A percentile compares a stretch with the other conserved stretches of the same genome.
Evolutionary conservation across 139 green algal species (phyloP).

Genomic region (Edaphochlamys debaryana): DNA sequence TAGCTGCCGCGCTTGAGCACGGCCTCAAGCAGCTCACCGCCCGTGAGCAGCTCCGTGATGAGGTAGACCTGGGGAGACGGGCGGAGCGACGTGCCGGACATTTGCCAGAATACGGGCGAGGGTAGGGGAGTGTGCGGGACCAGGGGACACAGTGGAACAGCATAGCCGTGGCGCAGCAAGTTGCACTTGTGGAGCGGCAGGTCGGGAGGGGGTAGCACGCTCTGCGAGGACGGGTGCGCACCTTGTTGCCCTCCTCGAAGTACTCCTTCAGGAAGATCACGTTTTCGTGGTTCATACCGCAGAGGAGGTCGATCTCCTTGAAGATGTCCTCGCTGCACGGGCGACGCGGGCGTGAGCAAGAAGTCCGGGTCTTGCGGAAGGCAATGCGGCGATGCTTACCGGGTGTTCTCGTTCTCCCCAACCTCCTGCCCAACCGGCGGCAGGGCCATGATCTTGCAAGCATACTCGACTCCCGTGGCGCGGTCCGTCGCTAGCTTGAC

Average conservation of each 20-base stretch:
- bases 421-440: slow-evolving; percentile 61
- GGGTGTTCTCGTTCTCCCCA: slow-evolving; percentile 79
- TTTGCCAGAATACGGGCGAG: not conserved
- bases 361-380: not conserved
- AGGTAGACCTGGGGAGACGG: slow-evolving; percentile 76
- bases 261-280: slow-evolving; percentile 92
- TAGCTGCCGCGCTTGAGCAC: slow-evolving; percentile 83
- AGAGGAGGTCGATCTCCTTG: slow-evolving; percentile 93
- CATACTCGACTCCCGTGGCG: slow-evolving; percentile 71
- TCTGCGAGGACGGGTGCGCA: too few species aligned
- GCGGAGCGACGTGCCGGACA: not conserved
- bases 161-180: too few species aligned
- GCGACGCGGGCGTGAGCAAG: not conserved
- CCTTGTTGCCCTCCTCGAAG: slow-evolving; percentile 84
- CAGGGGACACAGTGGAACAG: too few species aligned
- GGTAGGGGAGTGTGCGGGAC: not conserved
- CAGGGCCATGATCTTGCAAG: slow-evolving; percentile 92
- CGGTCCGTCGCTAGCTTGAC: slow-evolving; percentile 83
- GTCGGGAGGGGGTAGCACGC: too few species aligned
- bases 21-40: slow-evolving; percentile 89
- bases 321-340: slow-evolving; percentile 83
- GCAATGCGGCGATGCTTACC: too few species aligned
- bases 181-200: too few species aligned
- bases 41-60: slow-evolving; percentile 87
- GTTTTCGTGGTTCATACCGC: slow-evolving; percentile 83